Evolutionary conservation across 106 monocot species (phyloP), one percentile per base, ranked within the genome.

Genomic region (Acanthochlamys bracteata): DNA sequence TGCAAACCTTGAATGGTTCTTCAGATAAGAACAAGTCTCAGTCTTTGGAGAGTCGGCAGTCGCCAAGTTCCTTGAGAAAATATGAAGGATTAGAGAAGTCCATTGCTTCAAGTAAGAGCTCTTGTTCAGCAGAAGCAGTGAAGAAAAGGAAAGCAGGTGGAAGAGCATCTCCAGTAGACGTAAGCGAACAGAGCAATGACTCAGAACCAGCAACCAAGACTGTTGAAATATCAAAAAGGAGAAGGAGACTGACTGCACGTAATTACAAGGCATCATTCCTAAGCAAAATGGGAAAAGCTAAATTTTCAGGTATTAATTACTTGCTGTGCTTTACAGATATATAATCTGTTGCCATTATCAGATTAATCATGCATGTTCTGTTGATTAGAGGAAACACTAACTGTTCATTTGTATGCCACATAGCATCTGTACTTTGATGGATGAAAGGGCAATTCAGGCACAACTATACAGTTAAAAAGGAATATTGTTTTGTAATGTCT

Each of bases 71-170:
- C 14, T 14, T 72, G 27, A 72, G 78, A 68, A 72, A 62, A 49
- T 73, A 71, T 7, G 68, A 64, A 22, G 73, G 72, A 60, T 57
- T 72, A 15, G 78, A 72, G 63, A 78, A 73, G 60, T 24, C 45
- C 40, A 63, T 26, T 10, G n/a, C 51, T 61, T 66, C 77, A 41
- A 66, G 66, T 55, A 60, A 57, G 20, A 63, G 46, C 21, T 57
- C 68, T 13, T 40, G 52, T 61, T 41, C 67, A 6, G 27, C 25
- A 21, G 41, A 13, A 25, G 43, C 12, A 15, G 33, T 53, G 1
- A 41, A 54, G 67, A 72, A 57, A 22, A 33, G 60, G 9, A 10
- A 21, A 10, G 22, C 25, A 17, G 42, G 21, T 22, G 54, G 57
- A 15, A 45, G 25, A 10, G 10, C 8, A 11, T 19, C 1, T 22